A percentile compares a stretch with the other conserved stretches of the same genome.
phyloP scores from a whole-genome alignment of 768 basidiomycete genomes.

The Boletus subparvulus region DNA sequence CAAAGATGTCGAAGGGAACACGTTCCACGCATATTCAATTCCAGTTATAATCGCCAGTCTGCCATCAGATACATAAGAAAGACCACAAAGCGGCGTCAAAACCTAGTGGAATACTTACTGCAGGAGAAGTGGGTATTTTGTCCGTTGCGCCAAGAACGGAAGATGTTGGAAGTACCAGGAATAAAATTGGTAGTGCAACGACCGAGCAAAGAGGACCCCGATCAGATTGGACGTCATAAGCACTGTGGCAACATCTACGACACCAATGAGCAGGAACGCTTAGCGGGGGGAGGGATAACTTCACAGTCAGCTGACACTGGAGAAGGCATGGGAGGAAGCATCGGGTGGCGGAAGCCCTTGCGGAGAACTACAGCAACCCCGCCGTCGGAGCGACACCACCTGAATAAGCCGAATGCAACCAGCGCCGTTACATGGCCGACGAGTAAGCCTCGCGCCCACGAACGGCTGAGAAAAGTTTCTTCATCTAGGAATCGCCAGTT shows the following conservation, averaged over 20 bases:
- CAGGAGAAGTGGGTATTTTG: constrained; percentile 56
- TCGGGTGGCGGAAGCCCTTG: constrained; percentile 53
- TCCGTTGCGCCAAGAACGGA: constrained; percentile 79
- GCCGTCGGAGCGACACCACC: constrained; percentile 78
- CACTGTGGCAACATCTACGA: constrained; percentile 70
- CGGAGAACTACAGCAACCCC: constrained; percentile 57
- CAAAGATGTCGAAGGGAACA: constrained; percentile 73
- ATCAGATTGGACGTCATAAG: constrained; percentile 91
- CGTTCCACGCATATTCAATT: constrained; percentile 88
- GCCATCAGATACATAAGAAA: constrained; percentile 1
- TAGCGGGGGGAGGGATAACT: constrained; percentile 23
- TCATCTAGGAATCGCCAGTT: constrained; percentile 93
- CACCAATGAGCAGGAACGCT: constrained; percentile 14
- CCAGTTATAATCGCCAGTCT: constrained; percentile 60
- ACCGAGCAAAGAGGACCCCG: constrained; percentile 89
- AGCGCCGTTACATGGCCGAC: constrained; percentile 62
- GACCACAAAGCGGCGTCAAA: constrained; percentile 1
- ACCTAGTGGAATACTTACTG: constrained; percentile 48
- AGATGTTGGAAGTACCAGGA: constrained; percentile 95
- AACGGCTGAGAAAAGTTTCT: constrained; percentile 64
- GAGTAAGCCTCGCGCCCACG: constrained; percentile 63
- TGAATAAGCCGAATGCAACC: constrained; percentile 62
- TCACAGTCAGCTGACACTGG: constrained; percentile 64
- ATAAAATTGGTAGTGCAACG: constrained; percentile 97
- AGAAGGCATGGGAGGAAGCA: constrained; percentile 44